Evolutionary conservation across 2,329 filamentous ascomycete species (phyloP).

Genomic region (Madurella mycetomatis): DNA sequence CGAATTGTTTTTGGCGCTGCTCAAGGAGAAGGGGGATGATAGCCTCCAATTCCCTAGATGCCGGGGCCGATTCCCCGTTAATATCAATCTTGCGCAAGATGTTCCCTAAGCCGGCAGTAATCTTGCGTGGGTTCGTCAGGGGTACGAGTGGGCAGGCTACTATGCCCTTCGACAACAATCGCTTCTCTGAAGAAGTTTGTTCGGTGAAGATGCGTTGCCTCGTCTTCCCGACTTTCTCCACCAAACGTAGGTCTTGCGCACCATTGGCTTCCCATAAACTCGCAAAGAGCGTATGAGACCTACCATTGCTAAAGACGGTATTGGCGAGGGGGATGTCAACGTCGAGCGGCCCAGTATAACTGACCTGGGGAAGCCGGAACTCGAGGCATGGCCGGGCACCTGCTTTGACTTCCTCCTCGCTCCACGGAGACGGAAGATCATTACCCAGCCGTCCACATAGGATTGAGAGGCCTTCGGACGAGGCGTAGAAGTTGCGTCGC

Average conservation of each 20-base stretch:
- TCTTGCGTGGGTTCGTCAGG: slow-evolving; percentile 57
- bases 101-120: slow-evolving; percentile 69
- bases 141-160: slow-evolving; percentile 50
- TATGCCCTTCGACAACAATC: too few relatives aligned
- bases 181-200: background rate
- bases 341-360: slow-evolving; percentile 25
- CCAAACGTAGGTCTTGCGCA: slow-evolving; percentile 23
- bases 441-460: slow-evolving; percentile 39
- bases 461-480: slow-evolving; percentile 43
- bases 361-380: slow-evolving; percentile 16
- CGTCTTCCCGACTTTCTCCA: slow-evolving; percentile 33
- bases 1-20: slow-evolving; percentile 28
- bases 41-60: slow-evolving; percentile 67
- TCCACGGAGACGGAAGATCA: slow-evolving; percentile 46
- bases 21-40: slow-evolving; percentile 57
- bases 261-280: slow-evolving; percentile 34
- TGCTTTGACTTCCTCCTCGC: background rate
- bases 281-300: slow-evolving; percentile 53
- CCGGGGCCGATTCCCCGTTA: slow-evolving; percentile 47
- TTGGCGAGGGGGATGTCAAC: slow-evolving; percentile 66
- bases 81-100: slow-evolving; percentile 64
- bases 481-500: slow-evolving; percentile 30
- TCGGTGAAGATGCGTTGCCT: slow-evolving; percentile 32
- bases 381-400: slow-evolving; percentile 37
- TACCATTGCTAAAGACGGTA: slow-evolving; percentile 70